phyloP scores from a whole-genome alignment of 768 basidiomycete genomes.

The Russula ochroleuca region DNA sequence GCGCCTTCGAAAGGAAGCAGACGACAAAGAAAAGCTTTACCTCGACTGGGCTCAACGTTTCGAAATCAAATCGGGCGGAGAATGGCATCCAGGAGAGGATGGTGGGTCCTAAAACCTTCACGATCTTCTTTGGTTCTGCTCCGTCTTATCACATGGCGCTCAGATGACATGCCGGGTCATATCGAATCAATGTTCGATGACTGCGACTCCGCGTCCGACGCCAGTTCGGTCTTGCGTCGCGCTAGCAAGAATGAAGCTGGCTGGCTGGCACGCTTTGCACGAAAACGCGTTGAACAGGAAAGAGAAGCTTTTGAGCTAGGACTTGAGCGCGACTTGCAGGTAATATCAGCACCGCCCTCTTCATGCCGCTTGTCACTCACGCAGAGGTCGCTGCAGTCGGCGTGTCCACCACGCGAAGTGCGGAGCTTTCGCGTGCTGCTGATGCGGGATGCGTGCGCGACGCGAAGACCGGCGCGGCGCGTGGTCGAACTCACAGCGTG shows the following conservation, averaged over 20 bases:
- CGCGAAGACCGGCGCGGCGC: slow-evolving; percentile 19
- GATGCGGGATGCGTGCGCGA: slow-evolving; percentile 22
- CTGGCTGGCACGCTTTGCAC: slow-evolving; percentile 56
- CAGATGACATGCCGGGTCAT: slow-evolving; percentile 32
- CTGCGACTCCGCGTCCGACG: slow-evolving; percentile 18
- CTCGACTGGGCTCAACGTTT: slow-evolving; percentile 64
- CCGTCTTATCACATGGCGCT: not conserved
- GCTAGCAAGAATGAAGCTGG: slow-evolving; percentile 45
- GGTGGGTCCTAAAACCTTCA: slow-evolving; percentile 19
- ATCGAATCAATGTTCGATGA: slow-evolving; percentile 34
- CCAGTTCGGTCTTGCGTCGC: slow-evolving; percentile 14
- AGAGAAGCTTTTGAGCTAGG: slow-evolving; percentile 50
- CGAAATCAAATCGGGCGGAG: slow-evolving; percentile 53
- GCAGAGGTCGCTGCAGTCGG: slow-evolving; percentile 3
- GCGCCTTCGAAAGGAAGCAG: slow-evolving; percentile 53
- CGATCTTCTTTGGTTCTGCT: not conserved
- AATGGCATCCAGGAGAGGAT: slow-evolving; percentile 25
- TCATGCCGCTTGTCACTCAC: not conserved
- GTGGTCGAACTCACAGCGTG: slow-evolving; percentile 25
- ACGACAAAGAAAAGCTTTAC: slow-evolving; percentile 50
- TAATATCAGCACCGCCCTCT: slow-evolving; percentile 34
- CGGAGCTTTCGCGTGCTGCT: slow-evolving; percentile 23
- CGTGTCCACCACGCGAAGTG: slow-evolving; percentile 27
- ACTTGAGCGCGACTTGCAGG: slow-evolving; percentile 70
- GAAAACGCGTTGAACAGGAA: slow-evolving; percentile 45